phyloP scores from a whole-genome alignment of 176 grass and related monocot genomes.

The Tillandsia fasciculata region DNA sequence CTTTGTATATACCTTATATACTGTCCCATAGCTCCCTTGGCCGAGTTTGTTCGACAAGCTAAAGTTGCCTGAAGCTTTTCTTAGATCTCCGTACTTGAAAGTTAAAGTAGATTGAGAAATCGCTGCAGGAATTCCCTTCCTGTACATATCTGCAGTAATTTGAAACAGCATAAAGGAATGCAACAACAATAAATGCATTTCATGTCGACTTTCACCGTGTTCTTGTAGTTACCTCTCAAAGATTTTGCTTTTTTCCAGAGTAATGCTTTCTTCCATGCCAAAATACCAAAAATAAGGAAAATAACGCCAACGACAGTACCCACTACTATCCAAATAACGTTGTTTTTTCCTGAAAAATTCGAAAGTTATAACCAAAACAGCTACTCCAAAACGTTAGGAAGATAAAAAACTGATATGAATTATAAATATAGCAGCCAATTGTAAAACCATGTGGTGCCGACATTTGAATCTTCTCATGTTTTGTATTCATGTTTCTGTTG shows the following conservation, averaged over 20 bases:
- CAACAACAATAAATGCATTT: conserved; percentile 1
- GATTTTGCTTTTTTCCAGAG: conserved; percentile 21
- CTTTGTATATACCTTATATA: conserved; percentile 50
- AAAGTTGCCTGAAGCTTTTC: conserved; percentile 59
- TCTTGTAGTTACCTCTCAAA: conserved; percentile 46
- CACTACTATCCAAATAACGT: conserved; percentile 49
- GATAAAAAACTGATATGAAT: too few relatives aligned
- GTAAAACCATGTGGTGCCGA: too few relatives aligned
- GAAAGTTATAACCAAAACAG: neutral
- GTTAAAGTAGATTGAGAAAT: conserved; percentile 62
- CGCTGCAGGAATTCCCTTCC: conserved; percentile 30
- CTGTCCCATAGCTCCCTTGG: conserved; percentile 75
- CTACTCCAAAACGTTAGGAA: too few relatives aligned
- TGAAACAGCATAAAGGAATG: neutral
- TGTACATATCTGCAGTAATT: conserved; percentile 40
- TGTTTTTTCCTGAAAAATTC: conserved; percentile 35
- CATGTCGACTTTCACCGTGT: neutral
- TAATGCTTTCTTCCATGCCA: conserved; percentile 44
- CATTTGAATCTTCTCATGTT: too few relatives aligned
- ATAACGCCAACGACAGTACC: conserved; percentile 45
- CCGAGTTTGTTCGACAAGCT: conserved; percentile 72
- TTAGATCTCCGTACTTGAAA: conserved; percentile 69
- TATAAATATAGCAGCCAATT: too few relatives aligned
- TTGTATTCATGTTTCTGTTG: too few relatives aligned
- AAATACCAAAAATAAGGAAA: conserved; percentile 32